Evolutionary conservation across 257 asterid species (phyloP).

Genomic region (Thymus mandschuricus): DNA sequence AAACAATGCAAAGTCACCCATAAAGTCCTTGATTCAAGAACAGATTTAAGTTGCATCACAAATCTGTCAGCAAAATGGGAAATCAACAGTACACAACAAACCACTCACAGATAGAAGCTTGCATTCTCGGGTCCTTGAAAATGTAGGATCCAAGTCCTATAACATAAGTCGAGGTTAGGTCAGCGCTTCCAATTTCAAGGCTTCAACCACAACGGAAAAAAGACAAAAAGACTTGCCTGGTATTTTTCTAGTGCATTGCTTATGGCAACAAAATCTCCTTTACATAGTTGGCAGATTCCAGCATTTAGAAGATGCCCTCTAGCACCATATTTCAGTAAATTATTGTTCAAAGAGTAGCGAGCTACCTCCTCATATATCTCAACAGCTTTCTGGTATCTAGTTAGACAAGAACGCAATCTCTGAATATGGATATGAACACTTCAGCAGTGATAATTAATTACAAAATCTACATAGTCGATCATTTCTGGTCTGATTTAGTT

Average conservation of each 20-base stretch:
- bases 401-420: slow-evolving; percentile 19
- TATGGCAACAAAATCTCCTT: slow-evolving; percentile 48
- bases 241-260: slow-evolving; percentile 47
- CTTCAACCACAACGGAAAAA: background rate
- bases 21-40: background rate
- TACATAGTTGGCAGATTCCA: slow-evolving; percentile 49
- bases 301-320: slow-evolving; percentile 51
- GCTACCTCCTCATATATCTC: slow-evolving; percentile 45
- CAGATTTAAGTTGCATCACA: slow-evolving; percentile 8
- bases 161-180: slow-evolving; percentile 21
- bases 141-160: slow-evolving; percentile 56
- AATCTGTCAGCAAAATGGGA: too few species aligned
- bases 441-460: slow-evolving; percentile 16
- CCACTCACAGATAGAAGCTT: slow-evolving; percentile 42
- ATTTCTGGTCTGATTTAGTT: background rate
- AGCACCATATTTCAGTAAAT: slow-evolving; percentile 45
- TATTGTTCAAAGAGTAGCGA: slow-evolving; percentile 38
- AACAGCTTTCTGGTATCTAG: slow-evolving; percentile 42
- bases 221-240: slow-evolving; percentile 34
- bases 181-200: slow-evolving; percentile 7
- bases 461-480: background rate
- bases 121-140: slow-evolving; percentile 49
- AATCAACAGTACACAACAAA: slow-evolving; percentile 17
- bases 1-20: background rate
- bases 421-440: background rate